Evolutionary conservation across 2,329 filamentous ascomycete genomes (phyloP).

Genomic region (Stagonosporopsis vannaccii): DNA sequence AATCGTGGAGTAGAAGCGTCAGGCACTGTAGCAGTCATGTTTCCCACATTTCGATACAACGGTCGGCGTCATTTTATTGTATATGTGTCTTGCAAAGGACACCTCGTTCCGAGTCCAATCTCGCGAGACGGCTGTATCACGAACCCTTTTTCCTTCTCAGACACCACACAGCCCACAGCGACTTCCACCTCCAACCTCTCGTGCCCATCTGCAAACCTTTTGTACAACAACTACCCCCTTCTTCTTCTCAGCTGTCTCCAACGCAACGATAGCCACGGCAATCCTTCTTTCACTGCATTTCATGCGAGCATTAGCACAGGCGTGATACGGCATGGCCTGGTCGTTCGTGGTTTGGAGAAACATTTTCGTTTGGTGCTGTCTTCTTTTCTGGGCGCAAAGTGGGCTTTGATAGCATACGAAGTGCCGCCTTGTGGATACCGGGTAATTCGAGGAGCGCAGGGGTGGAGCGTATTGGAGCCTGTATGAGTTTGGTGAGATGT

Average conservation of each 20-base stretch:
- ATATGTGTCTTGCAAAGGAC: slow-evolving; percentile 11
- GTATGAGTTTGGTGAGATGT: slow-evolving; percentile 25
- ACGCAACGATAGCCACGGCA: not conserved
- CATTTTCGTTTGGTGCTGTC: slow-evolving; percentile 9
- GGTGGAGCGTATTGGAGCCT: slow-evolving; percentile 9
- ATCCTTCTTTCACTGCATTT: slow-evolving; percentile 7
- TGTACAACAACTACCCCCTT: slow-evolving; percentile 20
- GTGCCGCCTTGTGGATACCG: slow-evolving; percentile 6
- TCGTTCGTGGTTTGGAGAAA: slow-evolving; percentile 29
- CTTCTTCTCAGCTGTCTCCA: slow-evolving; percentile 13
- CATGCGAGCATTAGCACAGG: slow-evolving; percentile 21
- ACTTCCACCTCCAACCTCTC: not conserved
- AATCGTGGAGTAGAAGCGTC: not conserved
- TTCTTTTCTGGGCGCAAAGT: slow-evolving; percentile 18
- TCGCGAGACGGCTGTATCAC: slow-evolving; percentile 21
- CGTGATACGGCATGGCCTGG: slow-evolving; percentile 25
- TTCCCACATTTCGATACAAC: slow-evolving; percentile 15
- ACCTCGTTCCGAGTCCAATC: slow-evolving; percentile 1
- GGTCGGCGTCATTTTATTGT: slow-evolving; percentile 19
- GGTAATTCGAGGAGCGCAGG: slow-evolving; percentile 18
- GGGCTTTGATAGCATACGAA: slow-evolving; percentile 30
- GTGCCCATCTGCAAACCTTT: slow-evolving; percentile 14
- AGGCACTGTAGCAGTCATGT: slow-evolving; percentile 8
- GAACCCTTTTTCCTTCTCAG: slow-evolving; percentile 20
- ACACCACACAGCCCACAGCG: slow-evolving; percentile 3